Base-by-base conservation (phyloP, 2,329 filamentous ascomycete genomes). In the Mycosphaerella sp. region DNA sequence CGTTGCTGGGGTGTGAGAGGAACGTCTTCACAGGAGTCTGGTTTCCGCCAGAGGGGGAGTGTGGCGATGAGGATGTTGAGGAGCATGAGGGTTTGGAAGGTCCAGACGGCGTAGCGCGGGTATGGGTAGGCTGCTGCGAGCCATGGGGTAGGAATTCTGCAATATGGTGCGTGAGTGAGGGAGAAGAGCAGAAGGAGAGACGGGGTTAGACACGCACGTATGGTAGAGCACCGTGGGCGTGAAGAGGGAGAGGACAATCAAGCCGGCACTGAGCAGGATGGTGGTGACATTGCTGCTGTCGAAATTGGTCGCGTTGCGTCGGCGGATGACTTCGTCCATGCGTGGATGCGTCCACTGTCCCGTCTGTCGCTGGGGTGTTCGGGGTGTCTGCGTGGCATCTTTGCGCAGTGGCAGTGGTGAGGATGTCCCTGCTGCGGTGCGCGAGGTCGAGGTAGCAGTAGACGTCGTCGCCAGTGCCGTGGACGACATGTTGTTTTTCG, bases 1-100 rank as follows among this genome's bases (percentile, higher is more conserved):
- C 92, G 86, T 75, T 97, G 93, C 10, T 84, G 83, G n/a, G 88
- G 85, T 0, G 92, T 96, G 61, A 98, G 80, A 57, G 92, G 84
- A 48, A 98, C 95, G 70, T 98, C 93, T 70, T 84, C 77, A 59
- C 96, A 80, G 59, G 90, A 80, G 70, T 97, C 93, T 62, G 78
- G 78, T 42, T 80, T 78, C 59, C 84, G 81, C 64, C 89, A 72
- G 10, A 95, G 79, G 2, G 92, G 93, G 44, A 83, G 75, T 54
- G 88, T 74, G 38, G 89, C 87, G 51, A 84, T 65, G 58, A 75
- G 68, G 50, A 95, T 86, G 71, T 95, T 95, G 56, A 64, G 41
- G 49, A 70, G 53, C 59, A 77, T 68, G 65, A 85, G 70, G 46
- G 86, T 61, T 59, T 86, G 79, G 52, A 80, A 57, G 11, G 72